Base-by-base conservation (phyloP, 495 filamentous ascomycete genomes). In the Pyrenula massariospora region DNA sequence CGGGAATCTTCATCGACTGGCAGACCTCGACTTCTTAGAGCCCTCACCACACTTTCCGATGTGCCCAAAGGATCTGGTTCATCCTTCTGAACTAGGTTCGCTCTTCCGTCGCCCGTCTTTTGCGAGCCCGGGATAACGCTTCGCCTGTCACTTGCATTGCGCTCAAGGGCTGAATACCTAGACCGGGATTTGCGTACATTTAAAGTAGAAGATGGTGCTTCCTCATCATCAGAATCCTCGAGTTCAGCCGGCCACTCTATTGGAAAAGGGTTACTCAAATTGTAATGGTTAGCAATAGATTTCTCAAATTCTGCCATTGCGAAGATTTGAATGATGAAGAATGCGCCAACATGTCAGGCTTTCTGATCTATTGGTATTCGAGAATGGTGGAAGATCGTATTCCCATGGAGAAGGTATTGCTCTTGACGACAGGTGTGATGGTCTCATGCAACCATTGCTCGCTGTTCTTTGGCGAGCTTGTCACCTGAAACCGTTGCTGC, bases 31-130 rank as follows among this genome's bases (percentile, higher is more conserved):
- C 84, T 78, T 63, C 84, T 84, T 36, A 98, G 73, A 11, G 87
- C 77, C 59, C 84, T 77, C 57, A 96, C 82, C n/a, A 98, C 90
- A 63, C 88, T 94, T 52, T 88, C 84, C 0, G 84, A 78, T 11
- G 77, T 78, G 0, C 93, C 93, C 49, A 98, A 69, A 1, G 93
- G 90, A 66, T 98, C 93, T 1, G 89, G 82, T 67, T 98, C 93
- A 65, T 98, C 93, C 60, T 84, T 83, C 64, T 89, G 88, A 19
- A 90, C 85, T 51, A 90, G 65, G 62, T 85, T 92, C 60, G 88
- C 86, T 49, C 86, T 74, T 24, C 78, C 80, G 63, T 84, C 80
- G 36, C 75, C 80, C 19, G 79, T 83, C 65, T 75, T 85, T 61
- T 88, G 80, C 31, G 85, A 82, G 2, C 87, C 87, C 15, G 85